Conservation (phyloP, 495 filamentous ascomycete species). For the Neurospora sp. region DNA sequence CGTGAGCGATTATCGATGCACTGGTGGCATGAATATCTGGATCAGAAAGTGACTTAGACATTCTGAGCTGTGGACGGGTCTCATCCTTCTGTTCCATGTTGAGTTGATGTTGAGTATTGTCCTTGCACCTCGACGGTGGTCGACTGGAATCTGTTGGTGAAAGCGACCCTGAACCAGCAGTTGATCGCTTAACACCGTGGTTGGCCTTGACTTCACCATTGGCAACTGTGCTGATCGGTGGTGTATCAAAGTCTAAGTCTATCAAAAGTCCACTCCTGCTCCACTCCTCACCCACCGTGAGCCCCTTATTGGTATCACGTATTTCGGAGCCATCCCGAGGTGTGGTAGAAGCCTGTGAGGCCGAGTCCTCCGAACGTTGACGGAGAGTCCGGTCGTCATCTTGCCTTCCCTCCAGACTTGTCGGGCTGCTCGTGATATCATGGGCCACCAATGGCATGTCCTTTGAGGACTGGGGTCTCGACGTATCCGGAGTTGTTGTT, state of each 20-base stretch:
- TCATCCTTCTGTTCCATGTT: not conserved
- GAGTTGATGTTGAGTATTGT: not conserved
- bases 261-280: slow-evolving; percentile 24
- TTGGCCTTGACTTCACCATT: not conserved
- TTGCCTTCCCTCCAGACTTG: not conserved
- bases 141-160: not conserved
- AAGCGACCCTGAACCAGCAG: not conserved
- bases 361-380: slow-evolving; percentile 8
- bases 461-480: slow-evolving; percentile 33
- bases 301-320: not conserved
- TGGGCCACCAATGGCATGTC: slow-evolving; percentile 11
- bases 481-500: slow-evolving; percentile 37
- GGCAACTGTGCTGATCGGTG: not conserved
- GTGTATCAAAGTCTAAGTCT: slow-evolving; percentile 26
- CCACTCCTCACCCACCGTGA: slow-evolving; percentile 23
- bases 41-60: slow-evolving; percentile 5
- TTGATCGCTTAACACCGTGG: not conserved
- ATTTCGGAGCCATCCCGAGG: slow-evolving; percentile 12
- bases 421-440: slow-evolving; percentile 1
- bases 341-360: slow-evolving; percentile 15
- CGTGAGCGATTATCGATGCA: not conserved
- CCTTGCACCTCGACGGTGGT: not conserved
- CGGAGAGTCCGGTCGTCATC: slow-evolving; percentile 18
- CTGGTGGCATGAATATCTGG: not conserved
- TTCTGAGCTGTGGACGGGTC: not conserved